Base-by-base conservation (phyloP, 2,329 filamentous ascomycete species). In the Venturia effusa region DNA sequence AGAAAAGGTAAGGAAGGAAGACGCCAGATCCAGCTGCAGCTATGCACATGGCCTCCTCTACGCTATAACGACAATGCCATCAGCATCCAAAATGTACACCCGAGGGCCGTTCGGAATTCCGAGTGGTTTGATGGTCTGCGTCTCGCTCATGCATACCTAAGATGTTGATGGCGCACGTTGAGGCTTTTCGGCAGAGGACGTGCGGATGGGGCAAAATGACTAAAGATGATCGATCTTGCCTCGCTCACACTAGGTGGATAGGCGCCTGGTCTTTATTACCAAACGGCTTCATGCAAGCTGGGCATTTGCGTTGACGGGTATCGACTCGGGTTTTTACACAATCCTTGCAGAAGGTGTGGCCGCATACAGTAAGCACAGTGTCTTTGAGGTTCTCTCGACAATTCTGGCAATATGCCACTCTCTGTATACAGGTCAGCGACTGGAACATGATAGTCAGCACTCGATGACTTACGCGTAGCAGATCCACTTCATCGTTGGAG, bases 371-470 rank as follows among this genome's bases (percentile, higher is more conserved):
- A 74, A 99, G 83, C 11, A 88, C 88, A 0, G 92, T 96, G 72
- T 97, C 91, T 76, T 97, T 97, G 79, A 97, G 92, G 69, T 93
- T 90, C 71, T 86, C 88, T 69, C 91, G 90, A 78, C 95, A 99
- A 61, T 97, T 90, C 13, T 91, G 90, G 79, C 94, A 99, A 61
- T 96, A 85, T 39, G 90, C 88, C 75, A 94, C 83, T 71, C 83
- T 82, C 87, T 90, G 70, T 65, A 17, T 61, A 54, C 61, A 64
- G 24, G 72, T 80, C 71, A 80, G 77, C 66, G 68, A 19, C 6
- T 62, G 51, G 57, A 57, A 55, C 22, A 61, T 34, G 34, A 37
- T 27, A 32, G 45, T 34, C 37, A 48, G 72, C 72, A 67, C 17
- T 19, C 59, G 59, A 61, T n/a, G 59, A 84, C 89, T 81, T 82